phyloP scores from a whole-genome alignment of 345 rosid genomes.

The Citrus trifoliata region DNA sequence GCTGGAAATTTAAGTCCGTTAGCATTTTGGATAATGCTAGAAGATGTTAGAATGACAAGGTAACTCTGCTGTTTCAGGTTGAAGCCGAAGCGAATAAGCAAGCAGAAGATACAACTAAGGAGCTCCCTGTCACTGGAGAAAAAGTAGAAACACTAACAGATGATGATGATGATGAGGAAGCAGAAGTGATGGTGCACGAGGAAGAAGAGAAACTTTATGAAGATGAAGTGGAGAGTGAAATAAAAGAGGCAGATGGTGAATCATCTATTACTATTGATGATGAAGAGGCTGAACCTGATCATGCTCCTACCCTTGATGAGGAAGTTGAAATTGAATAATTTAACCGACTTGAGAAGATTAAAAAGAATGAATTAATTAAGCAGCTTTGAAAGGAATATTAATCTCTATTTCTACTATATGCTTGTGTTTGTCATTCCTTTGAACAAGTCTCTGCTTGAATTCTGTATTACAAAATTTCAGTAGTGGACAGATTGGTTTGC shows the following conservation, averaged over 20 bases:
- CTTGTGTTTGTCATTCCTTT: not conserved
- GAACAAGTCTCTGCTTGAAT: not conserved
- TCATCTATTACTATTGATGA: not conserved
- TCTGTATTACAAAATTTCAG: not conserved
- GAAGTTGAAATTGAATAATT: not conserved
- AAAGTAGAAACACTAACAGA: not conserved
- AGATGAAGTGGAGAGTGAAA: not conserved
- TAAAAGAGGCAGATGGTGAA: not conserved
- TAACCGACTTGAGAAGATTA: not conserved
- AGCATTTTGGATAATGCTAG: no score
- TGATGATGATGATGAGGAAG: constrained; percentile 4
- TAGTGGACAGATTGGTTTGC: not conserved
- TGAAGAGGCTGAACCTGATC: not conserved
- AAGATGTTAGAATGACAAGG: no score
- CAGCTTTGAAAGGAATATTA: not conserved
- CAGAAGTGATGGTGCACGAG: constrained; percentile 11
- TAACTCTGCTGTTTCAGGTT: constrained; percentile 1
- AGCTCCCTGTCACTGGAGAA: constrained; percentile 1
- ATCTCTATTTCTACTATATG: no score
- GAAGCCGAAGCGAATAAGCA: not conserved
- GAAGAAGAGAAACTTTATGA: not conserved
- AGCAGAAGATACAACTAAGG: not conserved
- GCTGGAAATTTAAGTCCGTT: no score
- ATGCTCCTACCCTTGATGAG: not conserved
- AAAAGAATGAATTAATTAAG: not conserved